A percentile compares a stretch with the other conserved stretches of the same genome.
phyloP scores from a whole-genome alignment of 2,329 filamentous ascomycete genomes.

The Alternaria sp. region DNA sequence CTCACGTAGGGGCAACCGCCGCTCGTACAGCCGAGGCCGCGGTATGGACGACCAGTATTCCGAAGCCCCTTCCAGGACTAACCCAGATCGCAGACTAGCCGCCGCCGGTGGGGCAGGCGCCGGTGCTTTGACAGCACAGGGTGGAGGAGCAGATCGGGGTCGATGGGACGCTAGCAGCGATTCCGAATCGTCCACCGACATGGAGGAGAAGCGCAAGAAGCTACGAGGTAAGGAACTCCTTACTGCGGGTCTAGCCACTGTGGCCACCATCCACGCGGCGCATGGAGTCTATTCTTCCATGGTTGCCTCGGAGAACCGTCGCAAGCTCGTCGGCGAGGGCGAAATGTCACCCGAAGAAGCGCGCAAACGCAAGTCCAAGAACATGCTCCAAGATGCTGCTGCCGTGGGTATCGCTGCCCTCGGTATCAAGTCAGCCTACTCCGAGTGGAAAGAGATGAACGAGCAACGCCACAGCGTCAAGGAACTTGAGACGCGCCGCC shows the following conservation, averaged over 20 bases:
- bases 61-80: slow-evolving; percentile 47
- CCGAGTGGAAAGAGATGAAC: slow-evolving; percentile 74
- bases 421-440: slow-evolving; percentile 72
- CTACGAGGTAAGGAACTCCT: slow-evolving; percentile 72
- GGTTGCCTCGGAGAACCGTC: slow-evolving; percentile 69
- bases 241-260: slow-evolving; percentile 71
- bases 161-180: slow-evolving; percentile 37
- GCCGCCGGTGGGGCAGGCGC: slow-evolving; percentile 48
- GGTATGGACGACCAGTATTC: slow-evolving; percentile 58
- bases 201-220: slow-evolving; percentile 70
- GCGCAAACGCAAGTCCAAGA: slow-evolving; percentile 69
- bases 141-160: slow-evolving; percentile 30
- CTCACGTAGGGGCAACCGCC: slow-evolving; percentile 57
- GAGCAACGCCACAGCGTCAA: slow-evolving; percentile 66
- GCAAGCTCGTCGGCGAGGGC: slow-evolving; percentile 68
- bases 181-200: slow-evolving; percentile 67
- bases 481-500: slow-evolving; percentile 62
- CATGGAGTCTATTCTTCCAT: slow-evolving; percentile 71
- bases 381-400: slow-evolving; percentile 70
- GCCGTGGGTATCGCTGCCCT: slow-evolving; percentile 72
- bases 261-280: slow-evolving; percentile 75
- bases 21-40: slow-evolving; percentile 48
- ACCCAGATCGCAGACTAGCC: slow-evolving; percentile 51
- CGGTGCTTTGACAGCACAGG: slow-evolving; percentile 43
- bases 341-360: slow-evolving; percentile 71